Evolutionary conservation across 345 rosid species (phyloP), one percentile per base, ranked within the genome.

Genomic region (Sonneratia alba): DNA sequence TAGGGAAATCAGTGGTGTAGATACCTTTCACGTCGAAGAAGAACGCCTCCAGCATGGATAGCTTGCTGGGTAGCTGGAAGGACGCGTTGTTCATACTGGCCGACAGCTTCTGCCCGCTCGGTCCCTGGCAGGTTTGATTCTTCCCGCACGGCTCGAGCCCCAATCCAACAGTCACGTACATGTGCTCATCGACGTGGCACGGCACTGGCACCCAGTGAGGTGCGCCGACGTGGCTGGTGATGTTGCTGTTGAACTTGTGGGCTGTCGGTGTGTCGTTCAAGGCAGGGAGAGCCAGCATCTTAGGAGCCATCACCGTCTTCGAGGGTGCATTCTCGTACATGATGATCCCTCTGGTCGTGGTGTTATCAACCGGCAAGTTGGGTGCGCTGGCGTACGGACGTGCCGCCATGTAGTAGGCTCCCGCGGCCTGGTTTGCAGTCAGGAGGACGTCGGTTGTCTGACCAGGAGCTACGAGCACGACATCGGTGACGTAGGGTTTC

Each of bases 71-170:
- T 2, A 73, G 1, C 47, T 51, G 76, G 72, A 92, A 90, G 0
- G 99, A 95, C 2, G 72, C 73, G 49, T 92, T 95, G 86, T 79
- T 95, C 98, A 92, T 89, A 48, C 89, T 87, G 15, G 99, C 94
- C 0, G 99, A 77, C 38, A 85, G 38, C 68, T 77, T 74, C 21
- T 81, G 73, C 36, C 83, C 81, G 15, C 40, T n/a, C 11, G 47
- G 71, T 0, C 88, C 88, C 62, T 70, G 51, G 73, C 98, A 91
- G 34, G 86, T 85, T 38, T 70, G 61, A 61, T 88, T 89, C 4
- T 37, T 48, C 0, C 79, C 67, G 11, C 99, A 95, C 0, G 70
- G 73, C 0, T 82, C 83, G 1, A 92, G 72, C 4, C 69, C 87
- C 16, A 87, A 74, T n/a, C 92, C 91, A 1, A 92, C 42, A 11